These are phyloP conservation scores for Tilletia indica DNA, from an alignment of 1,284 basidiomycete genomes.

Conservation along the genomic window DNA sequence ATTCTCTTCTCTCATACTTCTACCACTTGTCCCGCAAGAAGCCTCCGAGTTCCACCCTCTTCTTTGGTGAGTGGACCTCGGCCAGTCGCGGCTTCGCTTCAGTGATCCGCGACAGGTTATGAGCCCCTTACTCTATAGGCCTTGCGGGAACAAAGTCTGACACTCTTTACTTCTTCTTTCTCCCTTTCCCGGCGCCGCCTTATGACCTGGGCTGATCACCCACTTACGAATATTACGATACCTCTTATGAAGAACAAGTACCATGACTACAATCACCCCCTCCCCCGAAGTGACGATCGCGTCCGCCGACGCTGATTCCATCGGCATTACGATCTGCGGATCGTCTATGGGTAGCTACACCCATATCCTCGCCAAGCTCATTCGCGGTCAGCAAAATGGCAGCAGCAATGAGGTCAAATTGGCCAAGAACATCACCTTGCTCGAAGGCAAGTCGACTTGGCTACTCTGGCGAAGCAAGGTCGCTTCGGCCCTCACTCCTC, in stretches of 20 bases:
- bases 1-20: too few species aligned
- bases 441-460: neutral
- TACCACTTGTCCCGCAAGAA: too few species aligned
- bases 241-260: neutral
- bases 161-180: neutral
- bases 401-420: too few species aligned
- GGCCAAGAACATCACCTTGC: neutral
- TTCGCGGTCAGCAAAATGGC: too few species aligned
- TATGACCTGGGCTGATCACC: neutral
- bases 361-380: too few species aligned
- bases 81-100: too few species aligned
- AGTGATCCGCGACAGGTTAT: conserved; percentile 6
- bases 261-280: neutral
- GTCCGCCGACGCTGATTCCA: too few species aligned
- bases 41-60: too few species aligned
- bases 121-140: neutral
- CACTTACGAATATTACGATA: neutral
- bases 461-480: neutral
- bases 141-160: neutral
- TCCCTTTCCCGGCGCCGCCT: neutral
- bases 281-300: too few species aligned
- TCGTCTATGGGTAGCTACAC: too few species aligned
- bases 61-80: too few species aligned
- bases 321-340: too few species aligned
- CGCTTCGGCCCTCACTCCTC: neutral